Conservation (phyloP, 768 basidiomycete species). For the Rhodotorula taiwanensis region DNA sequence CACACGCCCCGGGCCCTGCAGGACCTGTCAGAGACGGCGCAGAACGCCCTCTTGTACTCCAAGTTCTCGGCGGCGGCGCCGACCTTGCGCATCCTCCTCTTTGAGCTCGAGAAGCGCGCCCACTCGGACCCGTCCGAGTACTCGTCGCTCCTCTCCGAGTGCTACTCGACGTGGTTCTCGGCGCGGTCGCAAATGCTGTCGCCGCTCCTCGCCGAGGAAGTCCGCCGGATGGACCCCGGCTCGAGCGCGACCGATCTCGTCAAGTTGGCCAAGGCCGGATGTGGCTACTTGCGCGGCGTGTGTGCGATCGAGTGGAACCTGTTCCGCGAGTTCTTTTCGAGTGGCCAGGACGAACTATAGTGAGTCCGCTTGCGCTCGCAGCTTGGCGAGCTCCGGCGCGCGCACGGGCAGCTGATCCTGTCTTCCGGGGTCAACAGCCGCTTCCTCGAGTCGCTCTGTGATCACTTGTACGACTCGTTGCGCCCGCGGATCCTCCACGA, state of each 20-base stretch:
- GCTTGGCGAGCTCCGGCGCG: too few species aligned
- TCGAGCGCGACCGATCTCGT: conserved; percentile 65
- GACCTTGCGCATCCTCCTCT: conserved; percentile 67
- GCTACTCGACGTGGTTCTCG: conserved; percentile 74
- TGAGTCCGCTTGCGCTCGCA: too few species aligned
- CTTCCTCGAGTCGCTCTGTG: conserved; percentile 85
- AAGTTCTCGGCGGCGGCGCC: conserved; percentile 69
- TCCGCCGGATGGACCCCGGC: conserved; percentile 69
- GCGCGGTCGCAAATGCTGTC: conserved; percentile 66
- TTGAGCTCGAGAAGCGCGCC: conserved; percentile 67
- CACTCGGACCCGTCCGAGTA: conserved; percentile 65
- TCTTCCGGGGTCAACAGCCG: too few species aligned
- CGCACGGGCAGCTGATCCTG: too few species aligned
- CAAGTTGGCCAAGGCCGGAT: conserved; percentile 80
- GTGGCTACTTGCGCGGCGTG: conserved; percentile 82
- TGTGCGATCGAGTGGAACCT: conserved; percentile 84
- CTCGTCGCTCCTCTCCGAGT: conserved; percentile 70
- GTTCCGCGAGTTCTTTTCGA: conserved; percentile 74
- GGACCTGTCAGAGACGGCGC: conserved; percentile 59
- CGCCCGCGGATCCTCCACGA: conserved; percentile 94
- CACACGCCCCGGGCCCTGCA: not conserved
- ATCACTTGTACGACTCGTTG: conserved; percentile 89
- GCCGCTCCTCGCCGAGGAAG: conserved; percentile 68
- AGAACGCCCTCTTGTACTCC: conserved; percentile 72
- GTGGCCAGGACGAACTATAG: conserved; percentile 71